Base-by-base conservation (phyloP, 2,329 filamentous ascomycete genomes). In the Microdochium nivale region DNA sequence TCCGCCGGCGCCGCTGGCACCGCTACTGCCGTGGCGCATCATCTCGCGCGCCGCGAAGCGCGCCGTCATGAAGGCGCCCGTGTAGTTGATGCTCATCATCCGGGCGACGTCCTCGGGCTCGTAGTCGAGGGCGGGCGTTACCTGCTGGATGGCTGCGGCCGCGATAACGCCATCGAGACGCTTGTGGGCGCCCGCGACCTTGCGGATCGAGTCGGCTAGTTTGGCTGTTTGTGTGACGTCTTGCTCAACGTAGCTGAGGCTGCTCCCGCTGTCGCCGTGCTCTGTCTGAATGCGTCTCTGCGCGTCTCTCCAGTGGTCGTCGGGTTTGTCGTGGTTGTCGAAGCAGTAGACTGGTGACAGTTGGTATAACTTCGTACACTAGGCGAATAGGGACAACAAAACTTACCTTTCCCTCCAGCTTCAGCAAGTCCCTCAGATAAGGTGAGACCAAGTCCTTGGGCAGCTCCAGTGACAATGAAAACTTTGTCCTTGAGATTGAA, bases 361-460 rank as follows among this genome's bases (percentile, higher is more conserved):
- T 54, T 3, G 53, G 49, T 23, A 43, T 23, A 7, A 8, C 35
- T 48, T 60, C 62, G 54, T 58, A 16, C 65, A 66, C 27, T 68
- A 35, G 24, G 37, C 37, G 33, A 25, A 23, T 25, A 43, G 40
- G 61, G 11, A 30, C 5, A 30, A 30, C 27, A 30, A 11, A 5
- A 30, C 62, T 48, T 59, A 81, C 79, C 79, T 56, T 73, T 87
- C 24, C 86, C 88, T 21, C 88, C 87, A 24, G 87, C 87, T 66
- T 91, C 86, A 13, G 88, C 72, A 14, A 91, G 69, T 1, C 83
- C 86, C 60, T 91, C 86, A 1, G 86, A 80, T 59, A 90, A 80
- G 5, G 84, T 80, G 21, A 92, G 69, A n/a, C 87, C 87, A 10
- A 91, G 75, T 0, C 88, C 88, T 54, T 83, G 77, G 2, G 80